Percentiles rank a stretch among this genome's conserved stretches.
Conservation (phyloP, 768 basidiomycete species). For the Butyriboletus loyo region DNA sequence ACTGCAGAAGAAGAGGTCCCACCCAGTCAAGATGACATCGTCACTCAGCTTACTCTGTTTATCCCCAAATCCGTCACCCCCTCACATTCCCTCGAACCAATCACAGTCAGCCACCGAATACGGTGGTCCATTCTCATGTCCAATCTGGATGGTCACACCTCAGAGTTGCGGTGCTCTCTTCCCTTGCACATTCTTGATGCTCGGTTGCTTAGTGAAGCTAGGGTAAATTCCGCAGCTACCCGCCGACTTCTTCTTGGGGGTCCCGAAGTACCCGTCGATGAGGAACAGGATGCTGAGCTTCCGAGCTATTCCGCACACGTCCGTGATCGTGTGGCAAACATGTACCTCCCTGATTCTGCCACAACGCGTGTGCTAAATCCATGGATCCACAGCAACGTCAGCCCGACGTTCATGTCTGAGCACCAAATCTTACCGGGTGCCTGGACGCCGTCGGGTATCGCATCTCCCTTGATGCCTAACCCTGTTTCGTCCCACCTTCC, state of each 20-base stretch:
- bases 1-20: constrained; percentile 18
- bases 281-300: constrained; percentile 68
- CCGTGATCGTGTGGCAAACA: constrained; percentile 82
- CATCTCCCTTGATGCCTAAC: constrained; percentile 41
- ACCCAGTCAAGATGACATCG: constrained; percentile 45
- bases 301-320: constrained; percentile 90
- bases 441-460: constrained; percentile 32
- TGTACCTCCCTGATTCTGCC: constrained; percentile 63
- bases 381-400: constrained; percentile 47
- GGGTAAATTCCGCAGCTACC: constrained; percentile 66
- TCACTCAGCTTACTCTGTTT: constrained; percentile 56
- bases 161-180: constrained; percentile 91
- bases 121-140: constrained; percentile 75
- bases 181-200: constrained; percentile 82
- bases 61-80: constrained; percentile 65
- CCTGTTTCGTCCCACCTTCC: constrained; percentile 29
- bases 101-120: constrained; percentile 73
- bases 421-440: constrained; percentile 17
- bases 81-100: constrained; percentile 72
- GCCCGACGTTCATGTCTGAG: constrained; percentile 31
- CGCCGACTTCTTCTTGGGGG: constrained; percentile 50
- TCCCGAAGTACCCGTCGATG: constrained; percentile 36
- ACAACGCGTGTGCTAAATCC: constrained; percentile 64
- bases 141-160: constrained; percentile 89
- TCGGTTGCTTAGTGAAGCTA: constrained; percentile 71